These are phyloP conservation scores for Telopea speciosissima DNA, from an alignment of 177 flowering plant species.

Conservation along the genomic window DNA sequence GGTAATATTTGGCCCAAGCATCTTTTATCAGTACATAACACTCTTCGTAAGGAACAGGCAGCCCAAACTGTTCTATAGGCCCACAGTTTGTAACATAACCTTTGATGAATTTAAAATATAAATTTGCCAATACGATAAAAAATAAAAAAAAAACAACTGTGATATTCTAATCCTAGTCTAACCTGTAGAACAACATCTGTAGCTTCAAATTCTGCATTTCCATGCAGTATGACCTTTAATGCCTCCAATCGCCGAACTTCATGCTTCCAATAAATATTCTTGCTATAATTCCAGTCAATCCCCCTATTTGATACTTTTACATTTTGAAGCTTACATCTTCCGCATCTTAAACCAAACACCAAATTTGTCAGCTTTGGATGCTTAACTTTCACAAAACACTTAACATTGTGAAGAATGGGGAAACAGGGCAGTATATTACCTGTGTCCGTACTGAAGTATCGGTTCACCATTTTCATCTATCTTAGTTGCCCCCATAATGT, in stretches of 20 bases:
- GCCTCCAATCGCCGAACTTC: conserved; percentile 65
- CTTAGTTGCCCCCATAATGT: conserved; percentile 58
- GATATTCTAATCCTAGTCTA: conserved; percentile 11
- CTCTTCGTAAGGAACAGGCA: neutral
- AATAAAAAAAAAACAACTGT: no score
- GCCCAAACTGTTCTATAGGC: neutral
- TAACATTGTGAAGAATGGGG: neutral
- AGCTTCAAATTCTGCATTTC: conserved; percentile 99
- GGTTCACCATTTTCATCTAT: conserved; percentile 43
- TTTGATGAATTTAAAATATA: no score
- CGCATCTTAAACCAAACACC: conserved; percentile 48
- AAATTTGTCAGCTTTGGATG: conserved; percentile 1
- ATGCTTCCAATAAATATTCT: conserved; percentile 83
- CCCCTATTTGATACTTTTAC: conserved; percentile 72
- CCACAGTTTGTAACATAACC: neutral
- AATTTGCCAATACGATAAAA: no score
- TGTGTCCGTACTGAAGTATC: conserved; percentile 67
- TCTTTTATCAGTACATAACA: neutral
- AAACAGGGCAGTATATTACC: conserved; percentile 30
- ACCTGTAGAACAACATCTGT: conserved; percentile 77
- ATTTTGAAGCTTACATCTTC: conserved; percentile 70
- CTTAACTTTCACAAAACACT: neutral
- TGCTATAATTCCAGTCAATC: conserved; percentile 66
- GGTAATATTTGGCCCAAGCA: neutral
- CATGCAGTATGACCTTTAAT: conserved; percentile 65